Base-by-base conservation (phyloP, 345 rosid species). In the Euphorbia peplus region DNA sequence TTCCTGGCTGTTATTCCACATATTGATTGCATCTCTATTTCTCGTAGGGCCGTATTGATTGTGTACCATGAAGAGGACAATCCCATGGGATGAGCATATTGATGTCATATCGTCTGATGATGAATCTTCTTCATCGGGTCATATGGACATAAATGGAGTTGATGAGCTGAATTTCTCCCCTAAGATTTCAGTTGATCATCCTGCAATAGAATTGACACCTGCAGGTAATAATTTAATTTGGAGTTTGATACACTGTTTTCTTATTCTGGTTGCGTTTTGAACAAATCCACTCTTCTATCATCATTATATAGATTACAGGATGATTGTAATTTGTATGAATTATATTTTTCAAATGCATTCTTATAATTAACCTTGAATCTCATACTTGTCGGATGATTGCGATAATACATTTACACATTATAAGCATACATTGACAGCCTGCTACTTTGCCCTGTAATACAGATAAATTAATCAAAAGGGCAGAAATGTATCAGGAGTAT, bases 401-500 rank as follows among this genome's bases (percentile, higher is more conserved):
- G n/a, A 39, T 9, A 21, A n/a, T 35, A 25, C 25, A 12, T 5
- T 1, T 44, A 3, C 42, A 25, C 14, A 5, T 13, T 48, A 2
- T 58, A 14, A 5, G 55, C 51, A 16, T 42, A 28, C 37, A 26
- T 6, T 15, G 7, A 3, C 25, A 54, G 18, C 4, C 26, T 55
- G 35, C n/a, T 68, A 54, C 10, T 8, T n/a, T 37, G 35, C n/a
- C 56, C 41, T 42, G 6, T 21, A 4, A 55, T 72, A 52, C 76
- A 89, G 92, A 58, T 65, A 25, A 53, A 64, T 42, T 89, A 74
- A 64, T 63, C 21, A 81, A 63, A 77, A 83, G 75, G 63, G 98
- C 96, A 55, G 84, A 90, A 80, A 77, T 77, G 84, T 91, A 95
- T 66, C 99, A 90, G 80, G 88, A 85, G 0, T 95, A 84, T 80